Percentiles rank a stretch among this genome's conserved stretches.
phyloP scores from a whole-genome alignment of 371 early-diverging fungal species.

The Cladochytrium tenue region DNA sequence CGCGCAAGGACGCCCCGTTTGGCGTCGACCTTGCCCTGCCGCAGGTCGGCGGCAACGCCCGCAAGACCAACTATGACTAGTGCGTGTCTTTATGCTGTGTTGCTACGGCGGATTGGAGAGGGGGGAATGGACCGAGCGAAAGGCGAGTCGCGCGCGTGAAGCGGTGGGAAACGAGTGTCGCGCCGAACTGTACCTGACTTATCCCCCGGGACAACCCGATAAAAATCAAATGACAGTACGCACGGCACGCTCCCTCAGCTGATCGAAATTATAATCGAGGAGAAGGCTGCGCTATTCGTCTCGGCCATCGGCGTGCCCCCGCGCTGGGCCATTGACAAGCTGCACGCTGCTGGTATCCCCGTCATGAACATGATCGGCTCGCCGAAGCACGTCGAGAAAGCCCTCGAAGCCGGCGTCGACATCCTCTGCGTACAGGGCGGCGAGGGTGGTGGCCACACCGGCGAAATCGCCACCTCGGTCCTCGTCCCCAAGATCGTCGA shows the following conservation, averaged over 20 bases:
- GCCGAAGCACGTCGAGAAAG: constrained; percentile 33
- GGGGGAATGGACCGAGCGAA: no score
- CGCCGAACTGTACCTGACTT: not conserved
- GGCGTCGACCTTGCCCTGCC: constrained; percentile 38
- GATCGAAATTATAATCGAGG: constrained; percentile 35
- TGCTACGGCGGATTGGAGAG: not conserved
- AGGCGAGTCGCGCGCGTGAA: not conserved
- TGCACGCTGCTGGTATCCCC: constrained; percentile 29
- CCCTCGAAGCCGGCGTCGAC: constrained; percentile 31
- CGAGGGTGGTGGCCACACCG: constrained; percentile 39
- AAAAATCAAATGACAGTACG: constrained; percentile 9
- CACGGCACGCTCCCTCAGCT: constrained; percentile 35
- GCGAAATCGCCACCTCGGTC: constrained; percentile 31
- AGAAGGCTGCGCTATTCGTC: constrained; percentile 30
- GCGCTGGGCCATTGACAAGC: constrained; percentile 34
- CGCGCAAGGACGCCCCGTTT: constrained; percentile 28
- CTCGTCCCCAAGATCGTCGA: constrained; percentile 37
- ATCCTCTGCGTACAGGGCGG: constrained; percentile 42
- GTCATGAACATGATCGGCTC: constrained; percentile 38
- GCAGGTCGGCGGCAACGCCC: constrained; percentile 39
- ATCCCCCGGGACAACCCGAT: not conserved
- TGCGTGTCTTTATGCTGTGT: not conserved
- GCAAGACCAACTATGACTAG: constrained; percentile 42
- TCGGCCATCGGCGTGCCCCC: constrained; percentile 38
- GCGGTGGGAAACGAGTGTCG: not conserved